phyloP scores from a whole-genome alignment of 257 asterid genomes.

The Eustoma russellianum region DNA sequence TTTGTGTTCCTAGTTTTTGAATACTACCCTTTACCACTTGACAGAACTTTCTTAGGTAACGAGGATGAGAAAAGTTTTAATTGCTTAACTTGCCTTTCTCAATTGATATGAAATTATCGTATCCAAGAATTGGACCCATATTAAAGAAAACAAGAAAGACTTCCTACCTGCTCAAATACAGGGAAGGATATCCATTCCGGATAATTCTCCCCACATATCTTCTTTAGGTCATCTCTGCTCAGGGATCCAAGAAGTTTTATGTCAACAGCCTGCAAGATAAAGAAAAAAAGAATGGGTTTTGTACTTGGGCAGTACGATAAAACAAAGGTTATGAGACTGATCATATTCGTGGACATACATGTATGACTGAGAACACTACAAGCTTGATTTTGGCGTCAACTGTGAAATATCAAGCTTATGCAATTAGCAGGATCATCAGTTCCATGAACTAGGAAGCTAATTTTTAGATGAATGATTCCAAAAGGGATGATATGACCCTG shows the following conservation, averaged over 20 bases:
- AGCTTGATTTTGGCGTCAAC: background rate
- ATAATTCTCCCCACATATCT: conserved; percentile 85
- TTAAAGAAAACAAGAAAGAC: background rate
- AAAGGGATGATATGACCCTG: no score
- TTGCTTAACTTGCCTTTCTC: background rate
- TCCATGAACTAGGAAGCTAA: no score
- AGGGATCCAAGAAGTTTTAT: conserved; percentile 71
- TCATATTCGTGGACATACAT: background rate
- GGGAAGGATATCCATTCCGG: conserved; percentile 99
- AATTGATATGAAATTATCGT: background rate
- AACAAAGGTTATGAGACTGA: background rate
- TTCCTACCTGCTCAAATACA: conserved; percentile 72
- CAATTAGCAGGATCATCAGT: no score
- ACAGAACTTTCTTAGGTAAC: no score
- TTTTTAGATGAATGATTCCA: no score
- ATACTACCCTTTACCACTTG: no score
- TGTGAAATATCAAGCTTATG: background rate
- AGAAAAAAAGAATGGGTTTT: conserved; percentile 7
- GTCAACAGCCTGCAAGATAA: conserved; percentile 68
- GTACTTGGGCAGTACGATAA: background rate
- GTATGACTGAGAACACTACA: background rate
- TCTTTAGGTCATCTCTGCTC: conserved; percentile 79
- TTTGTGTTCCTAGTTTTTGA: no score
- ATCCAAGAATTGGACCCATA: background rate
- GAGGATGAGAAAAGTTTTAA: no score